Conservation (phyloP, 495 filamentous ascomycete species). For the Annulohypoxylon moriforme region DNA sequence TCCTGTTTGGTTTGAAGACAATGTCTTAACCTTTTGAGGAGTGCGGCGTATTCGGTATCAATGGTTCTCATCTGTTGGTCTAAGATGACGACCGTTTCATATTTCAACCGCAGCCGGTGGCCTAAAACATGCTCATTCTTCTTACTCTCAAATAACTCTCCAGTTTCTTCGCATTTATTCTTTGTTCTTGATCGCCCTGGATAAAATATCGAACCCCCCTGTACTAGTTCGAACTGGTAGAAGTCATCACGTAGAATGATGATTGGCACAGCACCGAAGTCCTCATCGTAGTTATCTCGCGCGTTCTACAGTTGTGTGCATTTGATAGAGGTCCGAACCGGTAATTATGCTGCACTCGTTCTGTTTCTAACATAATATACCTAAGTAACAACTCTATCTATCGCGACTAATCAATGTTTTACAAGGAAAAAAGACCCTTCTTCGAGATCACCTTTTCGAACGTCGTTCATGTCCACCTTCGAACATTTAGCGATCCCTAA, state of each 20-base stretch:
- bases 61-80: background rate
- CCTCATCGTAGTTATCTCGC: background rate
- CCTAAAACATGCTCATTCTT: background rate
- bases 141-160: background rate
- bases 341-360: background rate
- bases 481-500: too few relatives aligned
- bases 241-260: background rate
- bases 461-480: too few relatives aligned
- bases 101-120: background rate
- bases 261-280: background rate
- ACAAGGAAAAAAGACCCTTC: too few relatives aligned
- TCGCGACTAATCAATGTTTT: too few relatives aligned
- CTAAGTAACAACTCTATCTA: too few relatives aligned
- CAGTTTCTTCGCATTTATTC: background rate
- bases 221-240: background rate
- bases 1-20: background rate
- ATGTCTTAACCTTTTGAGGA: background rate
- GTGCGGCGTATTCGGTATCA: background rate
- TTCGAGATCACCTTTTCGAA: too few relatives aligned
- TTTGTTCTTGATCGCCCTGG: background rate
- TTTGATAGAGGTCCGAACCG: background rate
- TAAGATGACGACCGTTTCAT: background rate
- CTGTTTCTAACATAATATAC: too few relatives aligned
- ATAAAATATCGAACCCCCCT: background rate
- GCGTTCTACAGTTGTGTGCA: background rate